Evolutionary conservation across 2,329 filamentous ascomycete genomes (phyloP), one percentile per base, ranked within the genome.

Genomic region (Cordyceps pruinosa): DNA sequence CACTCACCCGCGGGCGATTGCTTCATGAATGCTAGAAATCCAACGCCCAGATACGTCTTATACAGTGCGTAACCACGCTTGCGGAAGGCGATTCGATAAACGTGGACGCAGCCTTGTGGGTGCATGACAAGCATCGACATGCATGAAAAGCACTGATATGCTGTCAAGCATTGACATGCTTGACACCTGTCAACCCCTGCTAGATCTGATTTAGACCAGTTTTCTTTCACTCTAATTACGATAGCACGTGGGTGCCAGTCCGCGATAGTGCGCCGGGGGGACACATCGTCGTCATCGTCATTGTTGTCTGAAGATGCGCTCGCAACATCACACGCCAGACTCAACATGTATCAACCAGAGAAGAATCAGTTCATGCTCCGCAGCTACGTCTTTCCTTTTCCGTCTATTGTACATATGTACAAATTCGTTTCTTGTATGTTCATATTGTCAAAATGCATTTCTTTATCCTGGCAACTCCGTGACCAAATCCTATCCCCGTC

Each of bases 361-460:
- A 25, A 30, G 37, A 32, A 17, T n/a, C 25, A 34, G 44, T 56
- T 32, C 15, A 56, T 56, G 30, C 26, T 42, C 30, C 42, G 32
- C 53, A 30, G 32, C 23, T 47, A 19, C 19, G 15, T 23, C 35
- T 21, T 9, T 12, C 10, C 10, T 25, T 30, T 17, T 32, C 8
- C 35, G 28, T 56, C 34, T 56, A 56, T 41, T n/a, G 34, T 56
- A 48, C 44, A 56, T 47, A 48, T 56, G 32, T 47, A 56, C 28
- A 48, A n/a, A 47, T 39, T 47, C 25, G n/a, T 56, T 48, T n/a
- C 15, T 35, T 35, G n/a, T n/a, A 56, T 50, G 26, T 44, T 25
- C 37, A 44, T 21, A 25, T 34, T n/a, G 17, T 52, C 37, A n/a
- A 42, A 28, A 37, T 50, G 17, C 47, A 23, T 32, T 25, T 13